These are phyloP conservation scores for Castanea crenata DNA, from an alignment of 306 rosid species.

Conservation along the genomic window DNA sequence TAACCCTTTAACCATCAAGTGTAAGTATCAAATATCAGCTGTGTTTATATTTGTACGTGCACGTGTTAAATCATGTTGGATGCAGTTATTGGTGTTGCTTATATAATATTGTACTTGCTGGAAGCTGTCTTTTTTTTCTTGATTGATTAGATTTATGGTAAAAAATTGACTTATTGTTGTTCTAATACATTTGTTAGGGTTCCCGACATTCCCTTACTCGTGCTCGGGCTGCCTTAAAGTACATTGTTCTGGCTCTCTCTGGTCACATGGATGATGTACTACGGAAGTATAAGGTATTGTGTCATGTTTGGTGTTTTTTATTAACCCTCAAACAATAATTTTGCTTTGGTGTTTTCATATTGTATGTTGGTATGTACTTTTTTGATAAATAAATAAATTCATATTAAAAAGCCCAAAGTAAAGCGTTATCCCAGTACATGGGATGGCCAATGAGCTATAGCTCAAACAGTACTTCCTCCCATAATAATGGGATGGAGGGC, in stretches of 20 bases:
- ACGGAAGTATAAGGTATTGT: conserved; percentile 78
- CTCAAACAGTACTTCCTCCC: no score
- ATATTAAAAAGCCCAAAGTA: no score
- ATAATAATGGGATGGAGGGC: no score
- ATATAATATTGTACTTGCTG: conserved; percentile 11
- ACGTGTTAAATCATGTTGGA: neutral
- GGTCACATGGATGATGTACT: conserved; percentile 88
- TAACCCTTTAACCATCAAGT: neutral
- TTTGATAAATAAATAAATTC: no score
- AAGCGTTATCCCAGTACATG: no score
- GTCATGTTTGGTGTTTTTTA: neutral
- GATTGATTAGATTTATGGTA: conserved; percentile 10
- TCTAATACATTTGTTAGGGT: conserved; percentile 46
- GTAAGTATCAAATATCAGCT: neutral
- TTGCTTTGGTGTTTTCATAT: neutral
- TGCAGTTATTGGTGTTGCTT: neutral
- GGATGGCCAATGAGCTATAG: no score
- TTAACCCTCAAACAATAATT: neutral
- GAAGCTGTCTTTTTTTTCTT: neutral
- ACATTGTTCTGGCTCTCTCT: conserved; percentile 80
- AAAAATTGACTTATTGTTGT: conserved; percentile 1
- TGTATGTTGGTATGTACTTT: neutral
- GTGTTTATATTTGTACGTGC: neutral
- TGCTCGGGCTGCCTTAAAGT: conserved; percentile 86
- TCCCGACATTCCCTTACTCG: conserved; percentile 52